These are phyloP conservation scores for Tephrocybe sp. DNA, from an alignment of 768 basidiomycete genomes.

Conservation along the genomic window DNA sequence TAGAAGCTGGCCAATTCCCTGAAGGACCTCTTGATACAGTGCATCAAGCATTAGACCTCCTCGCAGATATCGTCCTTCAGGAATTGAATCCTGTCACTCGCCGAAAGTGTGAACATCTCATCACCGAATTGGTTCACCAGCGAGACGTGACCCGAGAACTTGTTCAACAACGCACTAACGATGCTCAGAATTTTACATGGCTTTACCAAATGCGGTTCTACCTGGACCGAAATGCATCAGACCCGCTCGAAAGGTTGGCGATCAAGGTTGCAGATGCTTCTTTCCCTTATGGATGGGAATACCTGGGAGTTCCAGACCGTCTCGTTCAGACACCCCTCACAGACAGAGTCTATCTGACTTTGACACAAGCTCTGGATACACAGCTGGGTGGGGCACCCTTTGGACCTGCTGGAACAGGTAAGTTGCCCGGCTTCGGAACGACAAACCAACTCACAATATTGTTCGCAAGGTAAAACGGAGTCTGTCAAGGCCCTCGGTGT, in stretches of 20 bases:
- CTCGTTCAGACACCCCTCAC: slow-evolving; percentile 98
- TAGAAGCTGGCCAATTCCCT: slow-evolving; percentile 55
- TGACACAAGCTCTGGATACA: slow-evolving; percentile 93
- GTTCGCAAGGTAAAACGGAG: slow-evolving; percentile 86
- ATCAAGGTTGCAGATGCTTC: slow-evolving; percentile 87
- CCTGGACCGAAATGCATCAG: slow-evolving; percentile 65
- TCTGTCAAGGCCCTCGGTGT: slow-evolving; percentile 99
- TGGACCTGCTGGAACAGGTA: slow-evolving; percentile 96
- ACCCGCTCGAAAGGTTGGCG: slow-evolving; percentile 75
- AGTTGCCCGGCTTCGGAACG: slow-evolving; percentile 14
- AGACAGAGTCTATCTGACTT: slow-evolving; percentile 92
- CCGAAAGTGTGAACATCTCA: slow-evolving; percentile 96
- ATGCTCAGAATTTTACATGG: slow-evolving; percentile 83
- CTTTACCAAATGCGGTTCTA: slow-evolving; percentile 99
- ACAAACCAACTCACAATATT: slow-evolving; percentile 6
- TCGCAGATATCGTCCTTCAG: slow-evolving; percentile 94
- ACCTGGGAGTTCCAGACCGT: slow-evolving; percentile 93
- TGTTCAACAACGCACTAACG: slow-evolving; percentile 58
- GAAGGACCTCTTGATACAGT: slow-evolving; percentile 72
- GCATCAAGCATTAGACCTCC: slow-evolving; percentile 80
- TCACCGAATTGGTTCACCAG: slow-evolving; percentile 98
- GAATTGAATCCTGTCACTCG: slow-evolving; percentile 90
- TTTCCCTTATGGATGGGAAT: slow-evolving; percentile 99
- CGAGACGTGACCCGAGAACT: slow-evolving; percentile 89
- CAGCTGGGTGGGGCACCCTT: slow-evolving; percentile 98